Conservation (phyloP, 1,139 yeast genomes). For the Hansenula anomala region DNA sequence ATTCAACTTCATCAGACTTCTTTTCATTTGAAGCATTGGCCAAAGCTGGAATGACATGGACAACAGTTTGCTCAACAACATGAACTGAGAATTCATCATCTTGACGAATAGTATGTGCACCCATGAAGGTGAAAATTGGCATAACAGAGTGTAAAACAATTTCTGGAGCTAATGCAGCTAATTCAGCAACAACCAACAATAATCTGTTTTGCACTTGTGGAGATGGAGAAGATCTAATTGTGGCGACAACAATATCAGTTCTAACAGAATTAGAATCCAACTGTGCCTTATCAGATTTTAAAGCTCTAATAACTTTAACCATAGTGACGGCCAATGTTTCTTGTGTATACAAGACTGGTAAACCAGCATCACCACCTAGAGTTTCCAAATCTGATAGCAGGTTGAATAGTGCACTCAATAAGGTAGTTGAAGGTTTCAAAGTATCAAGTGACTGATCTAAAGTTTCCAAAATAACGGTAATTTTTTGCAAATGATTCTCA, state of each 20-base stretch:
- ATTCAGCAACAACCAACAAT: slow-evolving; percentile 76
- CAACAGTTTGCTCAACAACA: slow-evolving; percentile 88
- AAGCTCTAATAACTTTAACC: slow-evolving; percentile 58
- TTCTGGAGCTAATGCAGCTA: slow-evolving; percentile 89
- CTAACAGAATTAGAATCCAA: slow-evolving; percentile 69
- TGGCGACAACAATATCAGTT: slow-evolving; percentile 86
- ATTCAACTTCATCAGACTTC: slow-evolving; percentile 66
- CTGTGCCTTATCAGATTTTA: slow-evolving; percentile 34
- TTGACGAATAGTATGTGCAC: slow-evolving; percentile 94
- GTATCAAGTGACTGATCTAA: slow-evolving; percentile 44
- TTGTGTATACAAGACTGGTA: slow-evolving; percentile 88
- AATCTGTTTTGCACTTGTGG: slow-evolving; percentile 94
- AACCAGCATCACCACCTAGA: slow-evolving; percentile 83
- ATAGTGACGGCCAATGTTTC: slow-evolving; percentile 87
- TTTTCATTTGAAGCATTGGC: slow-evolving; percentile 52
- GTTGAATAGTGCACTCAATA: slow-evolving; percentile 57
- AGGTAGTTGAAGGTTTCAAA: slow-evolving; percentile 41
- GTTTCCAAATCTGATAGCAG: slow-evolving; percentile 83
- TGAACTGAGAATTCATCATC: slow-evolving; percentile 93
- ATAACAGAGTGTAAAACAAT: slow-evolving; percentile 90
- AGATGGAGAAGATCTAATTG: slow-evolving; percentile 82
- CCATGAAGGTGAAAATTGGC: slow-evolving; percentile 99
- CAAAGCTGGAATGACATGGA: slow-evolving; percentile 88
- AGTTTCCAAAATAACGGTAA: slow-evolving; percentile 76
- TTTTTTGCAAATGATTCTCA: slow-evolving; percentile 67